Percentiles rank a stretch among this genome's conserved stretches.
Conservation (phyloP, 371 early-diverging fungal genomes). For the Saksenaea vasiformis region DNA sequence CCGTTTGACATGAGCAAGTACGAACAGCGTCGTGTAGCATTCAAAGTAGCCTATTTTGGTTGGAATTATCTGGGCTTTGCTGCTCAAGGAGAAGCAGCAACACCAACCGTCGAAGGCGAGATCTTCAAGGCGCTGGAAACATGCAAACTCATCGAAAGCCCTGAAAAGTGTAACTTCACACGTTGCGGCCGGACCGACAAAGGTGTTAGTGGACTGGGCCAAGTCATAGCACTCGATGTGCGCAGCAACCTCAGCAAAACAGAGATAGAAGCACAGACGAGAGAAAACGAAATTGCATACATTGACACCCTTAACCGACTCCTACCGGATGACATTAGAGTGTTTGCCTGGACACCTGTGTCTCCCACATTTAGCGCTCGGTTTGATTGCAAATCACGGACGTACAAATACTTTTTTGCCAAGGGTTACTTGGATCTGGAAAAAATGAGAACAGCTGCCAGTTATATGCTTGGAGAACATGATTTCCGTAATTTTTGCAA, state of each 20-base stretch:
- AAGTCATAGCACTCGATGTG: conserved; percentile 86
- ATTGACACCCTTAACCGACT: conserved; percentile 81
- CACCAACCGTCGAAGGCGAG: conserved; percentile 83
- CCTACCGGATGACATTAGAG: conserved; percentile 88
- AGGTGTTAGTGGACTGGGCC: conserved; percentile 92
- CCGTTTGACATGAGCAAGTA: conserved; percentile 83
- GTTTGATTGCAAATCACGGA: conserved; percentile 83
- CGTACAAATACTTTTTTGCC: conserved; percentile 93
- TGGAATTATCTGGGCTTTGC: conserved; percentile 93
- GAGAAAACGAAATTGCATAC: conserved; percentile 72
- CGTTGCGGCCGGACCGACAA: conserved; percentile 95
- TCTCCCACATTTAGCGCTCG: conserved; percentile 80
- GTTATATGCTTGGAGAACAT: conserved; percentile 76
- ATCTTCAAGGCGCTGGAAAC: conserved; percentile 77
- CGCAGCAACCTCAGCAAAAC: conserved; percentile 48
- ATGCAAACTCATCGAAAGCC: conserved; percentile 70
- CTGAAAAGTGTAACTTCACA: conserved; percentile 64
- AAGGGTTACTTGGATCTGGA: conserved; percentile 63
- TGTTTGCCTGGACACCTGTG: conserved; percentile 92
- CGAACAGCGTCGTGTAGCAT: conserved; percentile 78
- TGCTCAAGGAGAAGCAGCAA: conserved; percentile 53
- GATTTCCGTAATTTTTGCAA: conserved; percentile 97
- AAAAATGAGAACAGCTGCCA: conserved; percentile 77
- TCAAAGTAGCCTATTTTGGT: conserved; percentile 91
- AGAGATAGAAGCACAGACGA: background rate